Evolutionary conservation across 352 stramenopile genomes (phyloP).

Genomic region (Globisporangium abappressorium): DNA sequence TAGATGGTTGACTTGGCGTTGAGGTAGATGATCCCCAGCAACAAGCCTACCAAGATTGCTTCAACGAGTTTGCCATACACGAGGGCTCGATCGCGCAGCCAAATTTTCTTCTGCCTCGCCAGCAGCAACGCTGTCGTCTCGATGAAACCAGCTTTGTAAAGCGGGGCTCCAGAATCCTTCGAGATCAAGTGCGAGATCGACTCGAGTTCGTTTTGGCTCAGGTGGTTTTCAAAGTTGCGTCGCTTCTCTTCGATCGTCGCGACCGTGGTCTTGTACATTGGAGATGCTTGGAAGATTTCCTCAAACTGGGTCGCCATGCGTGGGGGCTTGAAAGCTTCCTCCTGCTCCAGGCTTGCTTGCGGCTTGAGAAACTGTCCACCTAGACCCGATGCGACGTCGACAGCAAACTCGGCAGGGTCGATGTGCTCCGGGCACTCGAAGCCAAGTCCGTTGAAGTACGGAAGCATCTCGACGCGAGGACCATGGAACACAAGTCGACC

Average conservation of each 20-base stretch:
- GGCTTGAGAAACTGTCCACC: constrained; percentile 12
- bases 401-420: constrained; percentile 64
- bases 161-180: too few relatives aligned
- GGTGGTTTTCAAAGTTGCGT: too few relatives aligned
- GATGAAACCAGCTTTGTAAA: constrained; percentile 22
- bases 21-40: constrained; percentile 76
- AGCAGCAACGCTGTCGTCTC: constrained; percentile 48
- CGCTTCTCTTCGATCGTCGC: too few relatives aligned
- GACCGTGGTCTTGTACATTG: too few relatives aligned
- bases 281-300: too few relatives aligned
- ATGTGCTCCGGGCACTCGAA: constrained; percentile 63
- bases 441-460: constrained; percentile 84
- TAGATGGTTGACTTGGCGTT: constrained; percentile 50
- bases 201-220: too few relatives aligned
- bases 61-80: constrained; percentile 64
- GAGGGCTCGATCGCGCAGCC: constrained; percentile 55
- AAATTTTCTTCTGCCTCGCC: constrained; percentile 64
- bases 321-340: too few relatives aligned
- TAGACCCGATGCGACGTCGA: constrained; percentile 65
- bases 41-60: constrained; percentile 66
- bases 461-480: constrained; percentile 53
- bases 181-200: too few relatives aligned
- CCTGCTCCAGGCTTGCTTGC: constrained; percentile 8
- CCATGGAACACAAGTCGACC: constrained; percentile 94
- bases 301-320: too few relatives aligned